phyloP scores from a whole-genome alignment of 257 asterid species.

The Capsicum rhomboideum region DNA sequence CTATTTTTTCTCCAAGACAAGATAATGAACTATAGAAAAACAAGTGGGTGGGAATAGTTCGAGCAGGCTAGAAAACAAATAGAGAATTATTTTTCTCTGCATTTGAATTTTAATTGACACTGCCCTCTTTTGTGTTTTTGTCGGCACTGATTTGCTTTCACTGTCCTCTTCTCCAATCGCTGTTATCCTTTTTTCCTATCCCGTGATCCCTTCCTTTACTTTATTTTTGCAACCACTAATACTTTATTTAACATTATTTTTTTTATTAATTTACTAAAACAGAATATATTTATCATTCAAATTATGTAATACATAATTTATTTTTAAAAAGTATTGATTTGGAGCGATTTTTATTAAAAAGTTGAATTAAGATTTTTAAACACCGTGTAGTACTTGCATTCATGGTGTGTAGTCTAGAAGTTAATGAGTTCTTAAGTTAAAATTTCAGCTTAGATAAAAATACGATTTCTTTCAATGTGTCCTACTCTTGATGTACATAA shows the following conservation, averaged over 20 bases:
- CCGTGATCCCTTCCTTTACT: slow-evolving; percentile 30
- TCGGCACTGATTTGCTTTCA: slow-evolving; percentile 18
- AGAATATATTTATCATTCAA: too few relatives aligned
- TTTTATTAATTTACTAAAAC: neutral
- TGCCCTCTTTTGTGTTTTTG: slow-evolving; percentile 13
- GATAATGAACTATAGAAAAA: neutral
- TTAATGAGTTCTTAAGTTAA: too few relatives aligned
- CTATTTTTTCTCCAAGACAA: neutral
- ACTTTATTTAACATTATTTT: neutral
- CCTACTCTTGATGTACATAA: too few relatives aligned
- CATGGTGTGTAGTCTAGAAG: too few relatives aligned
- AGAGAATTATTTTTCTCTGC: slow-evolving; percentile 22
- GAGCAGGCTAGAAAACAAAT: neutral
- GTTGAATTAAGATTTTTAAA: too few relatives aligned
- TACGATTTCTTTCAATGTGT: too few relatives aligned
- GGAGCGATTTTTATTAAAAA: too few relatives aligned
- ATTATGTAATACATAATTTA: too few relatives aligned
- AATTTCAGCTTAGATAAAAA: too few relatives aligned
- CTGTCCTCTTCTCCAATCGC: neutral
- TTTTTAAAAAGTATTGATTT: too few relatives aligned
- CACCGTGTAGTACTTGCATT: too few relatives aligned
- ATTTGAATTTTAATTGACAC: slow-evolving; percentile 53
- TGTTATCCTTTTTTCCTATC: neutral
- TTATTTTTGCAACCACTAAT: neutral
- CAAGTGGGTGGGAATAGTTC: neutral